phyloP scores from a whole-genome alignment of 345 rosid species.

The Linum trigynum region DNA sequence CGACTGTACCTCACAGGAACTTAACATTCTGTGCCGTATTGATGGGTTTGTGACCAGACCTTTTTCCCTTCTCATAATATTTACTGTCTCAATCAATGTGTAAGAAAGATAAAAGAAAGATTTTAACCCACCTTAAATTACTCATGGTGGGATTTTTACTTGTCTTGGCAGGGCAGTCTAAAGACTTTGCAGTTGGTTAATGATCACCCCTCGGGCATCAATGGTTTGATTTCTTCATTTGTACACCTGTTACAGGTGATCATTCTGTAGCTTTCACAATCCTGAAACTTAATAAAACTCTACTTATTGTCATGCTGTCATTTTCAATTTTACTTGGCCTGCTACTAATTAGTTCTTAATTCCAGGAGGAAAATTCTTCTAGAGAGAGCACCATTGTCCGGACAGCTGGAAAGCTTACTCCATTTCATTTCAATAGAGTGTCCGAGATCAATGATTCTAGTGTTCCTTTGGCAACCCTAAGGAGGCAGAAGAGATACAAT shows the following conservation, averaged over 20 bases:
- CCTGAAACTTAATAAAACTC: background rate
- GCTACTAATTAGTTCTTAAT: conserved; percentile 10
- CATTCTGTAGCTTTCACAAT: background rate
- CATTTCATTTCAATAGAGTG: conserved; percentile 76
- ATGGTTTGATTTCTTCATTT: conserved; percentile 75
- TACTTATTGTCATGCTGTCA: background rate
- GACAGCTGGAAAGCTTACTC: conserved; percentile 87
- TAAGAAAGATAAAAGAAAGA: background rate
- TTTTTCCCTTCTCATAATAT: background rate
- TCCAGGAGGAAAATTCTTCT: conserved; percentile 85
- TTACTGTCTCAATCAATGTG: background rate
- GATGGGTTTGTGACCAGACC: conserved; percentile 48
- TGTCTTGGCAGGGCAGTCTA: conserved; percentile 76
- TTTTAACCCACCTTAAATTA: conserved; percentile 10
- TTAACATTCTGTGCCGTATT: conserved; percentile 52
- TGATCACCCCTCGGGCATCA: conserved; percentile 47
- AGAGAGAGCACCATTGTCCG: conserved; percentile 80
- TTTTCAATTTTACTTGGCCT: background rate
- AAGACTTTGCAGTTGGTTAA: conserved; percentile 41
- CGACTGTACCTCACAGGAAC: conserved; percentile 69
- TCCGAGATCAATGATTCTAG: conserved; percentile 53
- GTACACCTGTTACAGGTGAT: conserved; percentile 67
- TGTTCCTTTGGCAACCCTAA: conserved; percentile 69
- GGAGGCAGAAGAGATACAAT: conserved; percentile 69
- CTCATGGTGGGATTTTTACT: conserved; percentile 24